phyloP scores from a whole-genome alignment of 768 basidiomycete genomes.

The Mycena pura region DNA sequence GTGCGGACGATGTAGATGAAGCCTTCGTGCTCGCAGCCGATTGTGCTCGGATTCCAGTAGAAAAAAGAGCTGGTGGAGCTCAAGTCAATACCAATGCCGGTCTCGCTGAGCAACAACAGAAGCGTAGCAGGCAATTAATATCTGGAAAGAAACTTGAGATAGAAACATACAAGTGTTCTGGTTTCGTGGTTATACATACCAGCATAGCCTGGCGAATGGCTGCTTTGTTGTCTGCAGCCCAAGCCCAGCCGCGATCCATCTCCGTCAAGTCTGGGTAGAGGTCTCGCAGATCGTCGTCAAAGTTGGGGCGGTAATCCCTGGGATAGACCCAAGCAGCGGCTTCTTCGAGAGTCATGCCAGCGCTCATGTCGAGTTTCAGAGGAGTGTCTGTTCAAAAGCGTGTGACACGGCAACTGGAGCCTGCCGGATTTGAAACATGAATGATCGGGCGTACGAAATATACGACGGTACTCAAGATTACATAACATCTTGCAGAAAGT shows the following conservation, averaged over 20 bases:
- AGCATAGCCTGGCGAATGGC: neutral
- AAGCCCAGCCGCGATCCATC: neutral
- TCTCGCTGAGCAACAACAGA: neutral
- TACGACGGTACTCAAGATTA: too few species aligned
- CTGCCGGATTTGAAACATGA: too few species aligned
- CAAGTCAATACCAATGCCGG: neutral
- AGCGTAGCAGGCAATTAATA: neutral
- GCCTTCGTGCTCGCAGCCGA: neutral
- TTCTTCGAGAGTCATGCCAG: neutral
- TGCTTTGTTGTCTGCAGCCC: neutral
- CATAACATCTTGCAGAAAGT: too few species aligned
- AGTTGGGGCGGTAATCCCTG: neutral
- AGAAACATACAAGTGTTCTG: neutral
- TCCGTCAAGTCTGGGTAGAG: neutral
- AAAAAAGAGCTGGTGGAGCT: constrained; percentile 3
- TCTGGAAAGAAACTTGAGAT: neutral
- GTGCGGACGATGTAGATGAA: neutral
- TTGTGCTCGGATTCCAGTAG: neutral
- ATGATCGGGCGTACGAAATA: too few species aligned
- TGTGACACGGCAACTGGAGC: too few species aligned
- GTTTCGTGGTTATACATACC: neutral
- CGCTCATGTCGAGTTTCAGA: too few species aligned
- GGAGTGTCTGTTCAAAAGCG: too few species aligned
- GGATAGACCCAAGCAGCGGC: neutral
- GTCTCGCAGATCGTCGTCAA: neutral